Base-by-base conservation (phyloP, 129 eudicot species). In the Dittrichia graveolens region DNA sequence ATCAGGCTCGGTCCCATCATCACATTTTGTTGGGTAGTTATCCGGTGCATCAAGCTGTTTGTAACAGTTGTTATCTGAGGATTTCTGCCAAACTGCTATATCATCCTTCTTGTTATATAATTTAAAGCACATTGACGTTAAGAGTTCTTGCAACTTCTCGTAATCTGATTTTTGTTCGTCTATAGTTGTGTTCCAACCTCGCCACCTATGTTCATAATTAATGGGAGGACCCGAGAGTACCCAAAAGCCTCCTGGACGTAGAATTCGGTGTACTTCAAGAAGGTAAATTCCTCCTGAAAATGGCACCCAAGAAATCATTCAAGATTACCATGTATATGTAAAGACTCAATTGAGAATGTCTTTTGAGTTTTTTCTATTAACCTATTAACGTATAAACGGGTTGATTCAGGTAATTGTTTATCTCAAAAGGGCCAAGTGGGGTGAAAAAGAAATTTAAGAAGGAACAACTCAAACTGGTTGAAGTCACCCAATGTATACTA, bases 241-340 rank as follows among this genome's bases (percentile, higher is more conserved):
- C 97, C 97, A 94, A 75, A 94, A 94, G 69, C 98, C 98, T 41
- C 98, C 98, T 3, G 98, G 98, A n/a, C 98, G 87, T 72, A 94
- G 91, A 7, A 94, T 94, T 48, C 98, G 97, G 72, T 90, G 87
- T 59, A 94, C 82, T 82, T 94, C 98, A 50, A 94, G 74, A 78
- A 94, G 96, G 82, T 94, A 94, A 67, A 94, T 75, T 65, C 98
- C 98, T 81, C 98, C 98, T 94, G 82, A 74, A 72, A 46, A 70
- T 49, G 4, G 8, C 48, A 44, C 14, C 7, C 44, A 53, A 55
- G 41, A 75, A 54, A 75, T 18, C 40, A n/a, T 42, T 75, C 43
- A 38, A 48, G 55, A 64, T 24, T 52, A 67, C 38, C 48, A 14
- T 12, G 40, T 73, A 16, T 41, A 14, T 12, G 40, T 73, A 16